Evolutionary conservation across 805 yeast species (phyloP), one percentile per base, ranked within the genome.

Genomic region (Yarrowia sp.): DNA sequence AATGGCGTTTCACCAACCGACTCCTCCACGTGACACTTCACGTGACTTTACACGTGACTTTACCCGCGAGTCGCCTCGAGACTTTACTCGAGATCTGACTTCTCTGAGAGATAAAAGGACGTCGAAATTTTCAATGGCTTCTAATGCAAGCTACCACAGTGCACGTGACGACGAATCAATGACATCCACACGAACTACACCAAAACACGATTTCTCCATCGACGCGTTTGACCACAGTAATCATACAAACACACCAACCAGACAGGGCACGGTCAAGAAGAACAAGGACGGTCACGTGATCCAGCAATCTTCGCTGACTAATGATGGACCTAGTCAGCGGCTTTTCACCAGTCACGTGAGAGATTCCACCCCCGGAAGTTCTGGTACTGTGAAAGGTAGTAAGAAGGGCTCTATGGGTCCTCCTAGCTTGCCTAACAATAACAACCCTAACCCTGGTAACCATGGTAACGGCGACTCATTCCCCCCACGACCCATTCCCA

Each of bases 91-190:
- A 3, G 28, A 35, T 7, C 13, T 35, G 13, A 35, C 55, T 4
- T 48, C 55, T 15, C 14, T 35, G 32, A 15, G 55, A 8, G 41
- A 48, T 7, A 51, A 51, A n/a, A 43, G 58, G 1, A 38, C 58
- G 18, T 36, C 43, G 43, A 51, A 51, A 43, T 51, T 51, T 11
- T 55, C 61, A 13, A 15, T 55, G 32, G 47, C 47, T 3, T 55
- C 61, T 8, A 55, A 55, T 22, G 47, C 61, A n/a, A 39, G 47
- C 38, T 55, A 39, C n/a, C 61, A 55, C 9, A 28, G 38, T n/a
- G 61, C 61, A 6, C 36, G 61, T 4, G 61, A 55, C 17, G 47
- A 55, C 47, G 47, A 41, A 28, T 36, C 43, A 5, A n/a, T 51
- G n/a, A 36, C 42, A 14, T 36, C 43, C 2, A 51, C 28, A 43